phyloP scores from a whole-genome alignment of 2,329 filamentous ascomycete genomes.

The Penicillium sp. region DNA sequence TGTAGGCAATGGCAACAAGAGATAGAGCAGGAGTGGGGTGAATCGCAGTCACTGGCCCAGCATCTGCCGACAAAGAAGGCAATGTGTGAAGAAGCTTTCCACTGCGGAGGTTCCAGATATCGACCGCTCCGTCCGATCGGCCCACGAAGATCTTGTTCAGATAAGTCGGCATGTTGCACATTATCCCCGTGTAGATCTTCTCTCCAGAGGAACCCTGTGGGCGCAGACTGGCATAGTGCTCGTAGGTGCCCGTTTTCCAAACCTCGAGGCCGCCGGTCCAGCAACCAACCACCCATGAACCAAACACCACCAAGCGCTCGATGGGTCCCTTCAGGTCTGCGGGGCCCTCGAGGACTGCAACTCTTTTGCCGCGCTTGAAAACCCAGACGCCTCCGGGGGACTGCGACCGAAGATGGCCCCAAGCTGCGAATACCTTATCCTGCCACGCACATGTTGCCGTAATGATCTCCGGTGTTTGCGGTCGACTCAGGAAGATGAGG shows the following conservation, averaged over 20 bases:
- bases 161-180: constrained; percentile 89
- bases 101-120: constrained; percentile 96
- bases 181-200: constrained; percentile 70
- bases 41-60: constrained; percentile 81
- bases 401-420: constrained; percentile 60
- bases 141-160: constrained; percentile 95
- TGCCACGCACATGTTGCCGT: constrained; percentile 88
- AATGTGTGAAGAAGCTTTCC: constrained; percentile 89
- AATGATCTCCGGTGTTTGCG: constrained; percentile 80
- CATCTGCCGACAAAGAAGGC: constrained; percentile 67
- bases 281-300: constrained; percentile 85
- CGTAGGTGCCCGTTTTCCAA: constrained; percentile 78
- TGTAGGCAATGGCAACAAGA: constrained; percentile 83
- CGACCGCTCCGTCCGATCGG: constrained; percentile 80
- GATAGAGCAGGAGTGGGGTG: constrained; percentile 81
- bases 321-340: constrained; percentile 65
- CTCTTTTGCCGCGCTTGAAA: constrained; percentile 85
- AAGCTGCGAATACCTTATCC: constrained; percentile 82
- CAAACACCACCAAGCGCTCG: constrained; percentile 75
- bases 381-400: constrained; percentile 71
- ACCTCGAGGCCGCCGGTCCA: constrained; percentile 75
- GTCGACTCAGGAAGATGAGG: constrained; percentile 87
- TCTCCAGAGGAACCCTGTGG: constrained; percentile 56
- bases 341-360: constrained; percentile 70
- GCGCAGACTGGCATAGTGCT: constrained; percentile 84